A percentile compares a stretch with the other conserved stretches of the same genome.
phyloP scores from a whole-genome alignment of 2,329 filamentous ascomycete species.

The Ophiocordyceps camponoti-rufipedis region DNA sequence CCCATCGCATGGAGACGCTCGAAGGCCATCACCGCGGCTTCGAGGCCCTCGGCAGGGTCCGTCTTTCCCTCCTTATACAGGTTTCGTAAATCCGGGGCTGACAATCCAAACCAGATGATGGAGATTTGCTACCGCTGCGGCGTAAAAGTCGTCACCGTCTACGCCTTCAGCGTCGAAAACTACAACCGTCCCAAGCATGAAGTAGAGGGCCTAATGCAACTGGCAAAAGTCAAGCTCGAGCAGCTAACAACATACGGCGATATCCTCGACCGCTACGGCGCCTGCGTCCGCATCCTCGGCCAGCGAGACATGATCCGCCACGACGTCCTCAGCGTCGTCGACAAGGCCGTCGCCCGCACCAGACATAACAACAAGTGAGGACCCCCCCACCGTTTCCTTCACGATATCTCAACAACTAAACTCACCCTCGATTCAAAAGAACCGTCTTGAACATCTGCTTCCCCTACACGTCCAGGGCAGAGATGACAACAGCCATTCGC shows the following conservation, averaged over 20 bases:
- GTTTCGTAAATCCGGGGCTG: neutral
- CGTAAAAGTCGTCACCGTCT: slow-evolving; percentile 92
- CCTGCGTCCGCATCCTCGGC: slow-evolving; percentile 68
- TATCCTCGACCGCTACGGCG: slow-evolving; percentile 81
- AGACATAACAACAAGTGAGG: slow-evolving; percentile 64
- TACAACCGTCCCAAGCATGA: slow-evolving; percentile 95
- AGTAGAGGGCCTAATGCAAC: slow-evolving; percentile 91
- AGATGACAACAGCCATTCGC: slow-evolving; percentile 81
- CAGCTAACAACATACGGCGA: slow-evolving; percentile 89
- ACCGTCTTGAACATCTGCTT: slow-evolving; percentile 81
- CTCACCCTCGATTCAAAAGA: slow-evolving; percentile 13
- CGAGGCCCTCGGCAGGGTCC: slow-evolving; percentile 67
- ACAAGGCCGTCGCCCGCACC: slow-evolving; percentile 72
- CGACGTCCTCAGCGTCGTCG: slow-evolving; percentile 78
- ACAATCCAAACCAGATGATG: slow-evolving; percentile 42
- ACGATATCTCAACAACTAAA: neutral
- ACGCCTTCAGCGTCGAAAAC: slow-evolving; percentile 98
- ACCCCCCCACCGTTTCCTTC: neutral
- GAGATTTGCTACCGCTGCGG: slow-evolving; percentile 97
- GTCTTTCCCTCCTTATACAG: neutral
- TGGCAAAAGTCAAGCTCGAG: slow-evolving; percentile 86
- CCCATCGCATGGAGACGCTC: slow-evolving; percentile 84
- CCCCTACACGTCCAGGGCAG: slow-evolving; percentile 87
- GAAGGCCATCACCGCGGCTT: slow-evolving; percentile 94
- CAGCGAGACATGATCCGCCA: slow-evolving; percentile 67